Evolutionary conservation across 352 stramenopile genomes (phyloP).

Genomic region (Phytophthora foliorum): DNA sequence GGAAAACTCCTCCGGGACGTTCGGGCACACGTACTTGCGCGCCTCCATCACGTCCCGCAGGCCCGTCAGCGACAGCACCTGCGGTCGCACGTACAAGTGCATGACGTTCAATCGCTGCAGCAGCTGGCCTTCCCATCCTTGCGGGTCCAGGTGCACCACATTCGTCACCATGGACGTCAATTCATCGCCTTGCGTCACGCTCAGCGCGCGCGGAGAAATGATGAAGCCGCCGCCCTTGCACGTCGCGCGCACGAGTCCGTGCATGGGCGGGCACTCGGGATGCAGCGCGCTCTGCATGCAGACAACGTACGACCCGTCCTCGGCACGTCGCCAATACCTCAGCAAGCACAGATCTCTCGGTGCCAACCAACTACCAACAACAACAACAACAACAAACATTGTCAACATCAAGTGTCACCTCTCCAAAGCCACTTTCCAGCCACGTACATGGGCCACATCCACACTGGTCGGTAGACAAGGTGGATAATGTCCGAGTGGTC

Average conservation of each 20-base stretch:
- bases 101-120: constrained; percentile 68
- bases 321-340: constrained; percentile 75
- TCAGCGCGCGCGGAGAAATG: constrained; percentile 54
- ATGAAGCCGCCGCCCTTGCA: constrained; percentile 75
- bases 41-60: constrained; percentile 81
- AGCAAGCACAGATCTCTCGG: constrained; percentile 75
- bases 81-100: constrained; percentile 65
- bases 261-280: constrained; percentile 72
- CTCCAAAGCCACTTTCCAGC: not conserved
- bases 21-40: constrained; percentile 78
- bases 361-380: constrained; percentile 64
- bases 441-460: constrained; percentile 81
- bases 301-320: constrained; percentile 82
- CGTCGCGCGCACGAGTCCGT: constrained; percentile 66
- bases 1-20: constrained; percentile 72
- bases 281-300: constrained; percentile 82
- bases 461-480: constrained; percentile 78
- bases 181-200: constrained; percentile 49
- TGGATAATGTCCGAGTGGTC: constrained; percentile 86
- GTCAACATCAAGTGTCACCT: too few relatives aligned
- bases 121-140: constrained; percentile 70
- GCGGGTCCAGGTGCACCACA: constrained; percentile 76
- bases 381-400: constrained; percentile 10
- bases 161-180: constrained; percentile 75
- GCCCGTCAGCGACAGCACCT: constrained; percentile 66